Evolutionary conservation across 768 basidiomycete genomes (phyloP), one percentile per base, ranked within the genome.

Genomic region (Phlebiopsis gigantea): DNA sequence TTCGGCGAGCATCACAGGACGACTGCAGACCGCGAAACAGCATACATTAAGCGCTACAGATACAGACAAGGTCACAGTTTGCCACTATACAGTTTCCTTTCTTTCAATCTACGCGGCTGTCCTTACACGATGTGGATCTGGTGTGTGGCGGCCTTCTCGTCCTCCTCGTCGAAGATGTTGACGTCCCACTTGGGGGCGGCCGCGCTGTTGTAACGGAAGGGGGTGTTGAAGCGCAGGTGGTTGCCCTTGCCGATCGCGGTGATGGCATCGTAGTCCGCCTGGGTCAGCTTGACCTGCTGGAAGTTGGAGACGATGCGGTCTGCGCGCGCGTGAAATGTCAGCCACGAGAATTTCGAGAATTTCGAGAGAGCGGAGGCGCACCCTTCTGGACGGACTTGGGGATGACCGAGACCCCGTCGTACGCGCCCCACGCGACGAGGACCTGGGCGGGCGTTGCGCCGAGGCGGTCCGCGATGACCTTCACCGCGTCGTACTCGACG

Each of bases 401-500:
- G 64, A 93, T 90, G 59, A 93, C 87, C 8, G 84, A 84, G 69
- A 84, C 86, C 12, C 90, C 92, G 42, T 90, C 80, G 62, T 84
- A 68, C 34, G 72, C 80, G 12, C 83, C 87, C 90, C 90, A 95
- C 0, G 90, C 88, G 58, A 96, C 73, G 54, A 94, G 77, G 34
- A 94, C 86, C 69, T 94, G 89, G 0, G 90, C 92, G 2, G 89
- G 74, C 1, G 86, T 85, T 4, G 83, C 86, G 30, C 74, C 73
- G 31, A 87, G 76, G 63, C 75, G 77, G 58, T 81, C 69, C 21
- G 90, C 90, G 46, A 93, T 77, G 54, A 79, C 78, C 46, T 76
- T 63, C 24, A 94, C 79, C 46, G 73, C 74, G 4, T 81, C 69
- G 67, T 89, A 74, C 44, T 91, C 88, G 2, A 86, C 85, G 57